Evolutionary conservation across 116 monocot genomes (phyloP), one percentile per base, ranked within the genome.

Genomic region (Phalaenopsis hybrid): DNA sequence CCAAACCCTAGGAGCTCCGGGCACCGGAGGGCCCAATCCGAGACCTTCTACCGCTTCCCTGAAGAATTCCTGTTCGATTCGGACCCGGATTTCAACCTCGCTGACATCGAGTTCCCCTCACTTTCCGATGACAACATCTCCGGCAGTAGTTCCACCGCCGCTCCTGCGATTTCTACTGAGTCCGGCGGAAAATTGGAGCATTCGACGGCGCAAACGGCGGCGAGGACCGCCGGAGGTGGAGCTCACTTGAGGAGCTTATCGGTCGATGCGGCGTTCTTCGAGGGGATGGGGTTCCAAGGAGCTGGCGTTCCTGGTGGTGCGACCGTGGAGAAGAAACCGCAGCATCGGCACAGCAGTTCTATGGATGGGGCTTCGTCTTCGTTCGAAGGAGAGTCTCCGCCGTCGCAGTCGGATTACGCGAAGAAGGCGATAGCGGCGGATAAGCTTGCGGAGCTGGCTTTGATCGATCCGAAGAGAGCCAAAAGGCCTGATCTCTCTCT

Each of bases 91-190:
- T 95, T 93, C 84, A 80, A 49, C 81, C 79, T 95, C 81, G 86
- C 83, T 69, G 92, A 95, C 86, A 84, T 95, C 80, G 95, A 95
- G 17, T 91, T 95, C 80, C 91, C 95, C n/a, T 91, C 93, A 6
- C 88, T 91, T 48, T 93, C 91, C 45, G 93, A 95, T 45, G 93
- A 95, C 52, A 88, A 82, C 65, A 48, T 74, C 46, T 50, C 81
- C 50, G 76, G 76, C 76, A 37, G 74, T 79, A 44, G 58, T 58
- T 45, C 82, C 63, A 28, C 76, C 45, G 48, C 65, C 18, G 65
- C 77, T 78, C 85, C 45, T 44, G 44, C 81, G 4, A 31, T 61
- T 25, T 55, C 44, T 18, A 46, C 49, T 18, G 83, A 68, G 2
- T 50, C 78, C 6, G 59, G 49, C 18, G 55, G 52, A 11, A 44